Base-by-base conservation (phyloP, 495 filamentous ascomycete species). In the Hypoxylon lienhwacheense region DNA sequence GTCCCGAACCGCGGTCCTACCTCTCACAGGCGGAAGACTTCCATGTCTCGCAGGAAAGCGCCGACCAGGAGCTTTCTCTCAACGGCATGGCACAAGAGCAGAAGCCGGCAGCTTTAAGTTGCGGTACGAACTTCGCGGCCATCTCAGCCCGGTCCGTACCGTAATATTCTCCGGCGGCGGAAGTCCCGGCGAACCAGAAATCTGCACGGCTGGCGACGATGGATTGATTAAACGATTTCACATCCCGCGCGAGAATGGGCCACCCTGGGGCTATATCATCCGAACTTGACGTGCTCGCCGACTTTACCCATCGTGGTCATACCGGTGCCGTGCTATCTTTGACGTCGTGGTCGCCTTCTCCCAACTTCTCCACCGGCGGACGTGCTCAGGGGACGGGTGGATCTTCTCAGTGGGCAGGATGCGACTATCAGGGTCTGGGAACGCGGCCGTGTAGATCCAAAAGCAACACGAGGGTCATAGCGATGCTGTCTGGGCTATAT, bases 121-220 rank as follows among this genome's bases (percentile, higher is more conserved):
- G 46, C 82, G 89, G 45, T 97, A 96, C 69, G 93, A 89, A 2
- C 75, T 98, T 2, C 77, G 93, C 41, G 93, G 93, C 8, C 93
- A 98, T 69, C 78, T 98, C 2, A 92, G 97, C 70, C 88, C 93
- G 24, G 88, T 98, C 8, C 84, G 93, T 14, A 88, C 90, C 7
- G 88, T 96, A 43, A 91, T 96, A 53, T 98, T 98, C 71, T 97
- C 90, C 5, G 95, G 93, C 6, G 92, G 92, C 25, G 93, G 93
- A 35, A 96, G 88, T 66, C 89, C 89, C 4, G 87, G 89, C 5
- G 93, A 97, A 66, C 93, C 93, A 0, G 93, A 98, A 69, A 91
- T 98, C 39, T 97, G 91, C 68, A 97, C 95, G 2, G 88, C 89
- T 42, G 92, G 95, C 45, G 93, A 98, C 65, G 93, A 98, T 65